Evolutionary conservation across 106 monocot species (phyloP).

Genomic region (Phalaenopsis aphrodite): DNA sequence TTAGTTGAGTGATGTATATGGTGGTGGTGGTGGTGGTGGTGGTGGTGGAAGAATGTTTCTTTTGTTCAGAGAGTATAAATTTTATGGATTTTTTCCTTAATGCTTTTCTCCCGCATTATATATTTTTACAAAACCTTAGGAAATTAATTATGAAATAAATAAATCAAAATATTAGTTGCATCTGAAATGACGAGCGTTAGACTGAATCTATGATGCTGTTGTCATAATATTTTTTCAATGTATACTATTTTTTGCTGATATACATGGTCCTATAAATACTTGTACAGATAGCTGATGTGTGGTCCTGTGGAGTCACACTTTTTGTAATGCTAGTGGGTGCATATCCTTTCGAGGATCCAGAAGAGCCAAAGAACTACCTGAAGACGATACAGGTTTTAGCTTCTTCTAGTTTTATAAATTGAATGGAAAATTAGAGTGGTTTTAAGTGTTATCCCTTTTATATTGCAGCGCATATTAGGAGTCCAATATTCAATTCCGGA

Average conservation of each 20-base stretch:
- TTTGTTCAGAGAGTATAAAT: too few species aligned
- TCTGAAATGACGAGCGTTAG: not conserved
- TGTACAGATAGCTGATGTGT: slow-evolving; percentile 9
- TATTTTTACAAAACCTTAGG: too few species aligned
- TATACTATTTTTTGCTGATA: not conserved
- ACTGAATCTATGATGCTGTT: not conserved
- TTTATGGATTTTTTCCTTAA: too few species aligned
- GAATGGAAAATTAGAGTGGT: not conserved
- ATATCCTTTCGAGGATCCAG: slow-evolving; percentile 5
- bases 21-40: too few species aligned
- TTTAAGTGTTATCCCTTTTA: not conserved
- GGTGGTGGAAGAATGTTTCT: too few species aligned
- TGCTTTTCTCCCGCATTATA: too few species aligned
- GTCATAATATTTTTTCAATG: not conserved
- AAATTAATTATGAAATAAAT: too few species aligned
- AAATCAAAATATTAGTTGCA: too few species aligned
- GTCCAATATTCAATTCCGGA: slow-evolving; percentile 10
- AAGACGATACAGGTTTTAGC: slow-evolving; percentile 6
- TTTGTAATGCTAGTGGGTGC: slow-evolving; percentile 8
- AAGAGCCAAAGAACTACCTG: not conserved
- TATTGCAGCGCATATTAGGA: slow-evolving; percentile 5
- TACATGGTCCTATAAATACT: not conserved
- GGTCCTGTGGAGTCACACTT: slow-evolving; percentile 12
- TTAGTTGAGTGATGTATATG: too few species aligned
- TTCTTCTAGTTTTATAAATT: not conserved